Percentiles rank a stretch among this genome's conserved stretches.
Conservation (phyloP, 148 eudicot species). For the Rhododendron henanense region DNA sequence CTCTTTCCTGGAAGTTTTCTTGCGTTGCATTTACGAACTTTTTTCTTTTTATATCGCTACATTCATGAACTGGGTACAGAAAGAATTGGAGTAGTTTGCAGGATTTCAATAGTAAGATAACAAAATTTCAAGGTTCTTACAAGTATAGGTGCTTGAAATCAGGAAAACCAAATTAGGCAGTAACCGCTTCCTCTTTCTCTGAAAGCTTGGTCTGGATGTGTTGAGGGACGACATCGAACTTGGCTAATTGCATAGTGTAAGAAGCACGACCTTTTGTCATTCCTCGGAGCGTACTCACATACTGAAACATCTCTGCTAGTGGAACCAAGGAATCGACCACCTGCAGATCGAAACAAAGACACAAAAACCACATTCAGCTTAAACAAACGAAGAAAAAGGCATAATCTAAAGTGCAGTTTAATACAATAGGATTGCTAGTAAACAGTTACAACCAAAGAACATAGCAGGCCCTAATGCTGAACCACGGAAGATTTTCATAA, state of each 20-base stretch:
- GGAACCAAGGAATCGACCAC: constrained; percentile 91
- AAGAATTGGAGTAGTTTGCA: neutral
- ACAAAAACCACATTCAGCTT: neutral
- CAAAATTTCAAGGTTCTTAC: neutral
- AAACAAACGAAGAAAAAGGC: neutral
- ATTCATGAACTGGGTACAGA: constrained; percentile 6
- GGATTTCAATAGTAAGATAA: neutral
- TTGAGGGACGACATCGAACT: constrained; percentile 91
- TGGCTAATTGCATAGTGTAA: constrained; percentile 87
- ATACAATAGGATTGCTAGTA: neutral
- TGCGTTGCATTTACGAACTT: neutral
- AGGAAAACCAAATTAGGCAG: constrained; percentile 37
- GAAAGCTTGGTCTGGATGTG: constrained; percentile 94
- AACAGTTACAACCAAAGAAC: neutral
- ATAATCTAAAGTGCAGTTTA: neutral
- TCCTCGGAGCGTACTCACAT: constrained; percentile 81
- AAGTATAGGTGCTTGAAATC: constrained; percentile 7
- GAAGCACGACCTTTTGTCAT: constrained; percentile 98
- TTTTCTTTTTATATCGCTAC: too few species aligned
- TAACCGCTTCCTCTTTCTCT: constrained; percentile 68
- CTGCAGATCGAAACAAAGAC: constrained; percentile 31
- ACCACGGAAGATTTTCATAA: neutral
- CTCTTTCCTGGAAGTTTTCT: neutral
- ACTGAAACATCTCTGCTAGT: constrained; percentile 93
- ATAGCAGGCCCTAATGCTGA: neutral